phyloP scores from a whole-genome alignment of 192 early-diverging fungal genomes.

The Funneliformis mosseae region DNA sequence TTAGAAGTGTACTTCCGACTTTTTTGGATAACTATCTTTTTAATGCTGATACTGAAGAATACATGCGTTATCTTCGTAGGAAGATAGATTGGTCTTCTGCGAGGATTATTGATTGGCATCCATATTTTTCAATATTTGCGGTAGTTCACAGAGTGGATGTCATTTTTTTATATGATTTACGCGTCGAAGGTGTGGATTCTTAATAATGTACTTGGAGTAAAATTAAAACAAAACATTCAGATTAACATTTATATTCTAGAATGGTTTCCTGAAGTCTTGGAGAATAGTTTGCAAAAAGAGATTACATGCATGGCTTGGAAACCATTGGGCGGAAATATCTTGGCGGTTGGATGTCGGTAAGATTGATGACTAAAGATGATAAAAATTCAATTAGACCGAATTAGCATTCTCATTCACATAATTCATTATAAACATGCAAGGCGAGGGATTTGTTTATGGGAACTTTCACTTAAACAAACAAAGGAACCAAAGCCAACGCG shows the following conservation, averaged over 20 bases:
- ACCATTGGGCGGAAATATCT: conserved; percentile 33
- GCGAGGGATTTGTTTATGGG: conserved; percentile 33
- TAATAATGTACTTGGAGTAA: not conserved
- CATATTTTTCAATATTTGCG: conserved; percentile 27
- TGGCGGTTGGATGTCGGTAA: conserved; percentile 33
- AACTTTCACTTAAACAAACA: conserved; percentile 20
- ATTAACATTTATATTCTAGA: not conserved
- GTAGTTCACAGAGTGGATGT: conserved; percentile 28
- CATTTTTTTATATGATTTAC: conserved; percentile 34
- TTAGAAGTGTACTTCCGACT: not conserved
- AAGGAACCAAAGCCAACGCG: not conserved
- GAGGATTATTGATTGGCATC: conserved; percentile 24
- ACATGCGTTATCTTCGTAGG: not conserved
- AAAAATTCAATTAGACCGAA: not conserved
- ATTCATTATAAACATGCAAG: not conserved
- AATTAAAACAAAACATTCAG: not conserved
- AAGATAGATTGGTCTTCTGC: not conserved
- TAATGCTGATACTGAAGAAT: not conserved
- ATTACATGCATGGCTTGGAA: conserved; percentile 34
- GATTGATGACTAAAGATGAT: not conserved
- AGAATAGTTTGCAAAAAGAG: conserved; percentile 31
- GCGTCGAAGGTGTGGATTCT: conserved; percentile 9
- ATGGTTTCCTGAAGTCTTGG: conserved; percentile 33
- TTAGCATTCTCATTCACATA: not conserved
- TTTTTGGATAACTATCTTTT: not conserved